Conservation (phyloP, 805 yeast species). For the Candida easanensis region DNA sequence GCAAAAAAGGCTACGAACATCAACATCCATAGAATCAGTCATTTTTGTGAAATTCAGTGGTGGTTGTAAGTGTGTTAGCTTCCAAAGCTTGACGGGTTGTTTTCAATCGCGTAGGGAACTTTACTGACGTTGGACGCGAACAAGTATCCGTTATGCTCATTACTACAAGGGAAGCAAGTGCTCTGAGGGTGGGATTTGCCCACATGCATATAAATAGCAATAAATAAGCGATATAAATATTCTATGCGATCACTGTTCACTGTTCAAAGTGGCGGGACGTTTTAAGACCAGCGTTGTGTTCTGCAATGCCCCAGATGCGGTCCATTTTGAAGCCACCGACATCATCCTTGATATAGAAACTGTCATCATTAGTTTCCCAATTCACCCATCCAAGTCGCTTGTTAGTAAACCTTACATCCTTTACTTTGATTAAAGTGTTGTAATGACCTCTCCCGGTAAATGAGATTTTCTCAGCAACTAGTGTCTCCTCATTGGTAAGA, state of each 20-base stretch:
- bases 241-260: neutral
- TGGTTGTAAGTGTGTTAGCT: too few species aligned
- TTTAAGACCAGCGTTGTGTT: conserved; percentile 37
- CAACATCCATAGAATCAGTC: conserved; percentile 21
- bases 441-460: conserved; percentile 64
- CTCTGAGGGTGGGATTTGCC: too few species aligned
- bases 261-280: conserved; percentile 8
- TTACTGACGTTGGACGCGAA: too few species aligned
- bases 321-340: conserved; percentile 84
- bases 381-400: conserved; percentile 48
- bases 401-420: conserved; percentile 40
- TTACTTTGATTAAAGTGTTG: conserved; percentile 56
- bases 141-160: too few species aligned
- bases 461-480: conserved; percentile 66
- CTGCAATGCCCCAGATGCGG: conserved; percentile 80
- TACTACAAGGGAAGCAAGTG: neutral
- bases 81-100: too few species aligned
- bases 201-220: neutral
- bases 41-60: too few species aligned
- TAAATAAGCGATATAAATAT: neutral
- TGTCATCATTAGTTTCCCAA: conserved; percentile 38
- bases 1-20: conserved; percentile 12
- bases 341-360: conserved; percentile 63
- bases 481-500: conserved; percentile 57
- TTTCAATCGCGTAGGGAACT: too few species aligned